Conservation (phyloP, 306 rosid species). For the Prinsepia uniflora region DNA sequence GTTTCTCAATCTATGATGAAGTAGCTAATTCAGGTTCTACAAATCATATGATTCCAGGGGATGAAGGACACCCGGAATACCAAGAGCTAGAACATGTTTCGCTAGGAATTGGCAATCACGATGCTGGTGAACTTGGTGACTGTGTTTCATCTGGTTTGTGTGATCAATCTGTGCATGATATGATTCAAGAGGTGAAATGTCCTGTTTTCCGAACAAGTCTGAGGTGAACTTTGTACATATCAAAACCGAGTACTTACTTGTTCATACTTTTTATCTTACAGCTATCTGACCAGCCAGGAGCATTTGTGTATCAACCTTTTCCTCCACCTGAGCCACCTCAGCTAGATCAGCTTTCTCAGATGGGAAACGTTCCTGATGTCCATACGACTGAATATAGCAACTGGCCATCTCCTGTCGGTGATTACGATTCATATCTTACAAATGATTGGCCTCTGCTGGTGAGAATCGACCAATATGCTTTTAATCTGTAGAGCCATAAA, state of each 20-base stretch:
- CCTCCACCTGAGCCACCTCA: neutral
- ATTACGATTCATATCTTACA: neutral
- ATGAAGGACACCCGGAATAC: neutral
- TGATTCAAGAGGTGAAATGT: slow-evolving; percentile 4
- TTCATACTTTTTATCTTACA: neutral
- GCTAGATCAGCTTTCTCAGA: neutral
- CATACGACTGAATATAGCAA: neutral
- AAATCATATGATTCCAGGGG: neutral
- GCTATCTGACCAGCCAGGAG: neutral
- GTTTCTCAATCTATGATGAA: slow-evolving; percentile 9
- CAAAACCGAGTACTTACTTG: no score
- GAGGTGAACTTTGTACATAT: neutral
- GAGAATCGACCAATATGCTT: neutral
- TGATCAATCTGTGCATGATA: neutral
- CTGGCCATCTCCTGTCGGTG: neutral
- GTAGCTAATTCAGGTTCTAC: slow-evolving; percentile 19
- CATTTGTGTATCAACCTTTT: neutral
- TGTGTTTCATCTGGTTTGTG: neutral
- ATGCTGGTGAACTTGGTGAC: neutral
- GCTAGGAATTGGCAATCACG: neutral
- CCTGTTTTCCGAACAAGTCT: neutral
- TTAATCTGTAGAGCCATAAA: slow-evolving; percentile 4
- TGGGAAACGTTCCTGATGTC: neutral
- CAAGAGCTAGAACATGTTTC: neutral
- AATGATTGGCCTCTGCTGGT: no score